Base-by-base conservation (phyloP, 2,329 filamentous ascomycete genomes). In the Cordyceps sp. region DNA sequence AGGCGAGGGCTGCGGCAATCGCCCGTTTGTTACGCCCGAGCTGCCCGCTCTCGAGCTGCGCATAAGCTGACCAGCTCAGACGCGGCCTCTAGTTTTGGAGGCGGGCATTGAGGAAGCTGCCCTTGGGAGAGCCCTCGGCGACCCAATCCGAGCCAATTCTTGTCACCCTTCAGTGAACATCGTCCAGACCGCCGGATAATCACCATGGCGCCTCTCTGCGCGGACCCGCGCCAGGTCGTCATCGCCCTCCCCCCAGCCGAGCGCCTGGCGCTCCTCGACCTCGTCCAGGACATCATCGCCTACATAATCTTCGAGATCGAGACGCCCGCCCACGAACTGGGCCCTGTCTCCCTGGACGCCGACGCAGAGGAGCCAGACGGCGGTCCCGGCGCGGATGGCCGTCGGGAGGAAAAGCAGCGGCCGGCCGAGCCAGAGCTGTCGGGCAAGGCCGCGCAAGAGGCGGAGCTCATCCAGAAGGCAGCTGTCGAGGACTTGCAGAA, bases 401-500 rank as follows among this genome's bases (percentile, higher is more conserved):
- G n/a, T n/a, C n/a, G n/a, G 14, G 25, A 34, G 21, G 34, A 35
- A 9, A 21, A 33, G 16, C 21, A 33, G 28, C 33, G 5, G 7
- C 16, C 13, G 3, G 18, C 18, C 20, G n/a, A 26, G 3, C 14
- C n/a, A n/a, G n/a, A n/a, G n/a, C n/a, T n/a, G n/a, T n/a, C 21
- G 2, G n/a, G 26, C 25, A 19, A 33, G 24, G 19, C 30, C 13
- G 42, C 33, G 9, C 42, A 43, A 25, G 37, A 52, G 31, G 47
- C 51, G 1, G 34, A 47, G 10, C 39, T 44, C 5, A 48, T 69
- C 12, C 55, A 64, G 16, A 50, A 46, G 18, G 69, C 70, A 5
- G 72, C 79, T 1, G 51, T 90, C 10, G 58, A 64, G 27, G 70
- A 81, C 45, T 82, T 86, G 44, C 73, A 84, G 39, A 68, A 73